Evolutionary conservation across 2,329 filamentous ascomycete genomes (phyloP), one percentile per base, ranked within the genome.

Genomic region (Diaporthe sp.): DNA sequence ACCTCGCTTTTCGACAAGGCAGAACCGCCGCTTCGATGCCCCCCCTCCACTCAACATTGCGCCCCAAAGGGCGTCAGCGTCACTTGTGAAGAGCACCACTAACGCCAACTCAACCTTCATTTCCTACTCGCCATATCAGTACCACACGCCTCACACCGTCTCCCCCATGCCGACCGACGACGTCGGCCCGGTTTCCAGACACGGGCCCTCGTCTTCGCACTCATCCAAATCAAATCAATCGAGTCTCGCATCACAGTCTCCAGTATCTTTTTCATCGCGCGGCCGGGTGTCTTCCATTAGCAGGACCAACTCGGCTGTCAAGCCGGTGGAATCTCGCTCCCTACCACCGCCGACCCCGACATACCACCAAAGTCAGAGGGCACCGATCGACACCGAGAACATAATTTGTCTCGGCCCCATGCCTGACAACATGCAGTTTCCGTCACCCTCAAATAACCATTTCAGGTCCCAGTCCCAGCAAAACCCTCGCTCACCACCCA

Each of bases 361-460:
- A 13, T 82, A 77, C 31, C 67, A 59, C 37, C 75, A 76, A 34
- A 74, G 86, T 57, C 89, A 90, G 73, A 84, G 86, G 49, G 85
- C 86, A 0, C 86, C 87, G 1, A 90, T 92, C 73, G 88, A 90
- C 76, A 83, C 88, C 1, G 85, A 86, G 4, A 86, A 87, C 25
- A 86, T 92, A 3, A 83, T 92, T 0, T 92, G 89, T 74, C 83
- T 91, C 0, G 90, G 90, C 0, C 87, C 87, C 8, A 79, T 92
- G 6, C 90, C 90, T 0, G 85, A 86, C 55, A 87, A 88, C 72
- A 79, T 90, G 4, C 82, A 82, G 58, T 77, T 87, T 17, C 86
- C 85, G 28, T 62, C 73, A 25, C 85, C 85, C 55, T 71, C 73
- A 39, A 70, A 61, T n/a, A 55, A 46, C 3, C 49, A 67, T 15